A percentile compares a stretch with the other conserved stretches of the same genome.
phyloP scores from a whole-genome alignment of 23 red algal species.

The Gracilaria domingensis region DNA sequence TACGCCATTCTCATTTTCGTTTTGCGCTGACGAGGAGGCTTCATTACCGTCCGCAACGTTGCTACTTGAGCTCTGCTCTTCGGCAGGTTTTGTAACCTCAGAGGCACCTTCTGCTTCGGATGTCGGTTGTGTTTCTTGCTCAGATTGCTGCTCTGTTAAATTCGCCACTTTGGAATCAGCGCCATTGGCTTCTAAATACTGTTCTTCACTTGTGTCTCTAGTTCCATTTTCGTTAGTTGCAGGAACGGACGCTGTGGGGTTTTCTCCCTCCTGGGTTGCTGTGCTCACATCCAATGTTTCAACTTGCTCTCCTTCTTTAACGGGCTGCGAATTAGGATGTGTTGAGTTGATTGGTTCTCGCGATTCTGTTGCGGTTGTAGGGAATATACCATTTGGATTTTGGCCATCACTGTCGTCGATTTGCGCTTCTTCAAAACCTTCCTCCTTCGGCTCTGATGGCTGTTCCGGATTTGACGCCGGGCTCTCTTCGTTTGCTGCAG shows the following conservation, averaged over 20 bases:
- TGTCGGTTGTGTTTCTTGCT: neutral
- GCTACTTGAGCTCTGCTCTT: neutral
- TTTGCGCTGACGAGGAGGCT: neutral
- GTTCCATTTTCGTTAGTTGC: neutral
- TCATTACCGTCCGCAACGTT: neutral
- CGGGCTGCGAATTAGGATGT: neutral
- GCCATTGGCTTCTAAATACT: neutral
- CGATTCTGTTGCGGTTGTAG: neutral
- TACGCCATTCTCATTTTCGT: too few species aligned
- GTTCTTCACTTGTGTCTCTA: neutral
- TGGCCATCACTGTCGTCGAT: neutral
- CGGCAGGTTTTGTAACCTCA: neutral
- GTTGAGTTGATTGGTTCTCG: neutral
- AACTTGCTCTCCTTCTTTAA: constrained; percentile 32
- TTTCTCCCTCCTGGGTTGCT: neutral
- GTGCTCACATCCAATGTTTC: constrained; percentile 39
- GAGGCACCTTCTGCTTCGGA: neutral
- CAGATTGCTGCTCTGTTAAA: neutral
- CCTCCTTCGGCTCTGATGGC: constrained; percentile 5
- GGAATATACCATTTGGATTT: neutral
- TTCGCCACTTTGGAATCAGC: neutral
- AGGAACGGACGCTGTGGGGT: neutral
- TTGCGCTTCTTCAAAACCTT: constrained; percentile 60
- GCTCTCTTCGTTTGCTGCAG: neutral
- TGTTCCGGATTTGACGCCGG: neutral